Evolutionary conservation across 2,329 filamentous ascomycete species (phyloP).

Genomic region (Exserohilum turcica): DNA sequence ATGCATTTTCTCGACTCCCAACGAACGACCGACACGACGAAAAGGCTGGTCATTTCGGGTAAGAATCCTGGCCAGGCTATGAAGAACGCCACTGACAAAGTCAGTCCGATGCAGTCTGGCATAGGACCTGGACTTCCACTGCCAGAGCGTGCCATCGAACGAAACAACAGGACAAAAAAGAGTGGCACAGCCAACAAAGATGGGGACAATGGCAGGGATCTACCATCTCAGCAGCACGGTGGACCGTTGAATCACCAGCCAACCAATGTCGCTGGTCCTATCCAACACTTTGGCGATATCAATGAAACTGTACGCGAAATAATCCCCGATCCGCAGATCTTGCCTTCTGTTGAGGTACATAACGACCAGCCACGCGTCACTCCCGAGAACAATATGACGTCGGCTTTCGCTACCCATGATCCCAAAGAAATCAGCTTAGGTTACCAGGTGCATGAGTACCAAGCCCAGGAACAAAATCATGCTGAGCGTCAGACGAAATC

Average conservation of each 20-base stretch:
- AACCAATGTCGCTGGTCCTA: background rate
- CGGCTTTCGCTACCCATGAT: background rate
- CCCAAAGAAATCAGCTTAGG: background rate
- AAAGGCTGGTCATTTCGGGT: background rate
- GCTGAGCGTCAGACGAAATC: background rate
- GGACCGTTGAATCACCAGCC: slow-evolving; percentile 8
- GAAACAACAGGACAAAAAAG: background rate
- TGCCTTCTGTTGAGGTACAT: background rate
- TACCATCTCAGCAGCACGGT: background rate
- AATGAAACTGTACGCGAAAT: background rate
- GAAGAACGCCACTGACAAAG: background rate
- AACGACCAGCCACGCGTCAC: background rate
- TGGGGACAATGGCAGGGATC: slow-evolving; percentile 6
- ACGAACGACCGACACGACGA: background rate
- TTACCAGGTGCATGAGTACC: no score
- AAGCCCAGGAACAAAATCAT: background rate
- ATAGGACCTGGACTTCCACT: background rate
- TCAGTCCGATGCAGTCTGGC: background rate
- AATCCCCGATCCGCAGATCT: background rate
- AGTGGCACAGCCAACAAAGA: background rate
- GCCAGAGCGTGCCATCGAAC: background rate
- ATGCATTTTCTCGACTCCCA: background rate
- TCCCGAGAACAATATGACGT: background rate
- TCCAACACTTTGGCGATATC: background rate
- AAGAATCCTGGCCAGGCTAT: background rate